These are phyloP conservation scores for Colletotrichum endophyticum DNA, from an alignment of 2,329 filamentous ascomycete species.

Conservation along the genomic window DNA sequence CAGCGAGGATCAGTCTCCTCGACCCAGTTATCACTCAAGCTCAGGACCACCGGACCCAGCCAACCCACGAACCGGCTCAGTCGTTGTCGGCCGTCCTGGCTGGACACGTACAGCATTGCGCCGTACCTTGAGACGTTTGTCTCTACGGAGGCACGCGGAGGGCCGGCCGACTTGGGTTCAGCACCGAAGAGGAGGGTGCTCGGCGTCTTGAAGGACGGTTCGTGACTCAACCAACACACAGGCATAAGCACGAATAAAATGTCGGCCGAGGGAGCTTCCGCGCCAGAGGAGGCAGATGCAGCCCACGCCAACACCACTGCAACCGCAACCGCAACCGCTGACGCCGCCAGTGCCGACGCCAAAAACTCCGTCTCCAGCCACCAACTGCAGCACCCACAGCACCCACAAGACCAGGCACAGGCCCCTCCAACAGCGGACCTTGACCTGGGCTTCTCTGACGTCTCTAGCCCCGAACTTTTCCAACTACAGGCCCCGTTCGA, in stretches of 20 bases:
- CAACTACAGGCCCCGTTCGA: slow-evolving; percentile 31
- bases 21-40: slow-evolving; percentile 18
- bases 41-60: slow-evolving; percentile 17
- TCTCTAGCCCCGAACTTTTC: slow-evolving; percentile 41
- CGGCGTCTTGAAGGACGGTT: background rate
- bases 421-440: slow-evolving; percentile 3
- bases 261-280: background rate
- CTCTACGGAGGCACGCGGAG: background rate
- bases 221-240: background rate
- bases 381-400: slow-evolving; percentile 6
- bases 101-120: background rate
- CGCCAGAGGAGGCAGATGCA: background rate
- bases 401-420: background rate
- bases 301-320: background rate
- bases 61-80: slow-evolving; percentile 10
- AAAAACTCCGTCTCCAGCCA: background rate
- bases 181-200: background rate
- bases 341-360: background rate
- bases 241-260: slow-evolving; percentile 1
- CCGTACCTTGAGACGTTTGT: background rate
- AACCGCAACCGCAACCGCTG: background rate
- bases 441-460: slow-evolving; percentile 45
- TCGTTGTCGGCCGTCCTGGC: background rate
- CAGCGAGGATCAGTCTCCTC: slow-evolving; percentile 9
- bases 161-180: background rate